These are phyloP conservation scores for Polygonum maritimum DNA, from an alignment of 148 eudicot species.

Conservation along the genomic window DNA sequence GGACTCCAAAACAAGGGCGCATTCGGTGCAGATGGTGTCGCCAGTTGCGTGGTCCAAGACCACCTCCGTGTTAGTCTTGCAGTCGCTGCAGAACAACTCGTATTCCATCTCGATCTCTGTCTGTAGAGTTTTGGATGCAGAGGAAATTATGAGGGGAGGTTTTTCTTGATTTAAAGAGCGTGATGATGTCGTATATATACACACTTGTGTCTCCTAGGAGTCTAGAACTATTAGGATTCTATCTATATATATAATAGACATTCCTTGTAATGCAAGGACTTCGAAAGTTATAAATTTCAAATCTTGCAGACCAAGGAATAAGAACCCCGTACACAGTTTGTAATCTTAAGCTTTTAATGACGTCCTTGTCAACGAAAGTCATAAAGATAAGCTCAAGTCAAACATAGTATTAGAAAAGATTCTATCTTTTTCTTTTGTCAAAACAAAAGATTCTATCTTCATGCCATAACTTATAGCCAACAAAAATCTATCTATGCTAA, in stretches of 20 bases:
- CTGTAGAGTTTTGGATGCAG: neutral
- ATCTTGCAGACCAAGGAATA: neutral
- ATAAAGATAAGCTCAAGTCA: neutral
- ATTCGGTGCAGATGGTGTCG: slow-evolving; percentile 47
- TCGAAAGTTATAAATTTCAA: neutral
- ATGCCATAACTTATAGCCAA: too few species aligned
- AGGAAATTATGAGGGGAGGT: neutral
- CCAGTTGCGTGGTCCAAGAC: slow-evolving; percentile 46
- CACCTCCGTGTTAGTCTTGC: slow-evolving; percentile 34
- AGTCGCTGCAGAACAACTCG: slow-evolving; percentile 29
- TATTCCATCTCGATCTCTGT: neutral
- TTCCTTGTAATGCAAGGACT: neutral
- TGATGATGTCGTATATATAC: neutral
- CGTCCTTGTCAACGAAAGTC: neutral
- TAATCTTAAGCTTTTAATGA: too few species aligned
- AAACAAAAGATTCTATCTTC: too few species aligned
- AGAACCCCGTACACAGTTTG: neutral
- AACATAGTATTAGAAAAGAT: too few species aligned
- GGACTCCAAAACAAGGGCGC: slow-evolving; percentile 42
- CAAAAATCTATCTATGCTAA: too few species aligned
- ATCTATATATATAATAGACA: too few species aligned
- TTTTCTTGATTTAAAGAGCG: neutral
- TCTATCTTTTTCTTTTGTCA: too few species aligned
- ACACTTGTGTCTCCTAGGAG: neutral
- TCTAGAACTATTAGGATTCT: neutral